phyloP scores from a whole-genome alignment of 805 yeast genomes.

The Kazachstania martiniae region DNA sequence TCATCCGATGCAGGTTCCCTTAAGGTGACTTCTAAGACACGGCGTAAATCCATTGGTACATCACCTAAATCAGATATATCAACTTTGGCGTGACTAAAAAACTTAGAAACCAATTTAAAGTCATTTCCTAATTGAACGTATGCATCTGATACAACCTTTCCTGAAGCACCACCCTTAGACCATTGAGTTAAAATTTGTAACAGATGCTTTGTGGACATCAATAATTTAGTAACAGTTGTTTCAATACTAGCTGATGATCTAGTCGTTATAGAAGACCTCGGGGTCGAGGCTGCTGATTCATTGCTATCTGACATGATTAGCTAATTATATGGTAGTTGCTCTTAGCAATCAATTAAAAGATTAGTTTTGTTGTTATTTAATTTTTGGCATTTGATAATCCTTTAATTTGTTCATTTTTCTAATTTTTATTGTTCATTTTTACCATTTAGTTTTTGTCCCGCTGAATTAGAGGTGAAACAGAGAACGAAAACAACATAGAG shows the following conservation, averaged over 20 bases:
- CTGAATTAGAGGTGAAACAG: too few species aligned
- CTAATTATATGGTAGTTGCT: too few species aligned
- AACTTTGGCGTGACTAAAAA: conserved; percentile 69
- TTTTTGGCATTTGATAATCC: too few species aligned
- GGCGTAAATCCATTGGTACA: conserved; percentile 73
- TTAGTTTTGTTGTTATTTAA: too few species aligned
- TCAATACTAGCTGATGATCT: conserved; percentile 41
- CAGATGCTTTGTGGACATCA: conserved; percentile 81
- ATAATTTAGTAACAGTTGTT: conserved; percentile 62
- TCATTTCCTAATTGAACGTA: conserved; percentile 91
- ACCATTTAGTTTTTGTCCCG: too few species aligned
- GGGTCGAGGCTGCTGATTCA: too few species aligned
- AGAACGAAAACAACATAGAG: too few species aligned
- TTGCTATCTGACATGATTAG: too few species aligned
- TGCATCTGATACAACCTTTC: conserved; percentile 76
- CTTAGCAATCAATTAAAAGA: too few species aligned
- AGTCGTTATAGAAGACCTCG: conserved; percentile 7
- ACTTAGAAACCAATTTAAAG: conserved; percentile 73
- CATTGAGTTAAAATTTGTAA: conserved; percentile 82
- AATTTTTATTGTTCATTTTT: too few species aligned
- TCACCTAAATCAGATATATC: conserved; percentile 80
- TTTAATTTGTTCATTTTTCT: too few species aligned
- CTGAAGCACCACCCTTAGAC: conserved; percentile 75
- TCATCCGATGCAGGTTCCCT: conserved; percentile 78
- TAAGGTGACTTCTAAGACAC: conserved; percentile 74